These are phyloP conservation scores for Chaetomidium leptoderma DNA, from an alignment of 495 filamentous ascomycete species.

Conservation along the genomic window DNA sequence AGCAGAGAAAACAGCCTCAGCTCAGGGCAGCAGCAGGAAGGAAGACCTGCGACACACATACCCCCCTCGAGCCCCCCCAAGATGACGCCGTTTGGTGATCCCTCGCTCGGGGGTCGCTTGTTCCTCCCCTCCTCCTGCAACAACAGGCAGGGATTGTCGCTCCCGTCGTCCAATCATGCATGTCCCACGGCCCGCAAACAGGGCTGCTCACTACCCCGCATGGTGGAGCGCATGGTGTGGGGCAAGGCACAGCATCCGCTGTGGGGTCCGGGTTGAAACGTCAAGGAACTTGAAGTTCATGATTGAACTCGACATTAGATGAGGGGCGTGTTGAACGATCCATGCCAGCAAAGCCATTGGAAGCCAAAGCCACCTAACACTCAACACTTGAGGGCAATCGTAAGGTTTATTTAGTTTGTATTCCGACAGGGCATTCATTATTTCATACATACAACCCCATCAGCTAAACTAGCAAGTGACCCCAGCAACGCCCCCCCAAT, in stretches of 20 bases:
- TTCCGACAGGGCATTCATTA: neutral
- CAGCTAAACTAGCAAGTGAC: too few relatives aligned
- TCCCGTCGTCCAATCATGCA: constrained; percentile 12
- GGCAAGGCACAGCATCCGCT: neutral
- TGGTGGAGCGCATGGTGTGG: neutral
- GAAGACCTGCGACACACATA: too few relatives aligned
- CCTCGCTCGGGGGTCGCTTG: neutral
- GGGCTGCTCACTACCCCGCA: constrained; percentile 22
- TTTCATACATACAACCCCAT: neutral
- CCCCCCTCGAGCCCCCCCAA: too few relatives aligned
- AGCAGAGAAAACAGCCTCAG: neutral
- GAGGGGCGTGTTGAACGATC: too few relatives aligned
- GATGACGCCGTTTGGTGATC: constrained; percentile 7
- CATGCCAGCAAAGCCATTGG: too few relatives aligned
- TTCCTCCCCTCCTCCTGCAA: neutral
- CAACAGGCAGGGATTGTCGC: constrained; percentile 10
- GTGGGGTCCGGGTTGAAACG: neutral
- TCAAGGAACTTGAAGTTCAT: too few relatives aligned
- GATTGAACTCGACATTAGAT: too few relatives aligned
- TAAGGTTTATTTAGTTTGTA: neutral
- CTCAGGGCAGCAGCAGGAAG: neutral
- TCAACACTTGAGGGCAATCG: too few relatives aligned
- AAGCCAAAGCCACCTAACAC: too few relatives aligned
- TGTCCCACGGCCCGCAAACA: constrained; percentile 15
- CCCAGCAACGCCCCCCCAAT: neutral